Evolutionary conservation across 257 asterid species (phyloP).

Genomic region (Petunia axillaris): DNA sequence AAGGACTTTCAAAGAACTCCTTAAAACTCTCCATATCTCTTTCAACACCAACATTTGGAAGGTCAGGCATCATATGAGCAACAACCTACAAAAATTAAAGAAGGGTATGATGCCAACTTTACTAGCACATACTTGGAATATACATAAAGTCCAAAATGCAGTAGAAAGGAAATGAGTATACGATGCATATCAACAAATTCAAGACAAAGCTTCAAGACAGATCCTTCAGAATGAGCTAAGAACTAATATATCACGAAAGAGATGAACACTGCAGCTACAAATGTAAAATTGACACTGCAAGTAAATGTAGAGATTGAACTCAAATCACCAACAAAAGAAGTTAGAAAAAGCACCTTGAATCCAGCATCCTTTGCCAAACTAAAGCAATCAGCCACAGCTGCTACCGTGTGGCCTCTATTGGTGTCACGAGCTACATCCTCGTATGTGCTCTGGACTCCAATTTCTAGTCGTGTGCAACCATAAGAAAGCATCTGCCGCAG

Average conservation of each 20-base stretch:
- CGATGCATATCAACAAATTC: neutral
- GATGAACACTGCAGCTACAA: neutral
- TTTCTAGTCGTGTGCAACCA: conserved; percentile 96
- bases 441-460: conserved; percentile 98
- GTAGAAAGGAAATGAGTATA: neutral
- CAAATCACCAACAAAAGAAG: conserved; percentile 12
- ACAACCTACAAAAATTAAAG: conserved; percentile 63
- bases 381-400: conserved; percentile 99
- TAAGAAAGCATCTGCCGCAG: conserved; percentile 96
- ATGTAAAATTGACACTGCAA: conserved; percentile 4
- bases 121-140: neutral
- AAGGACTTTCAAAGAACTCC: conserved; percentile 96
- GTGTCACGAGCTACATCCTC: conserved; percentile 99
- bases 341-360: conserved; percentile 68
- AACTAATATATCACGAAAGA: neutral
- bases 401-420: conserved; percentile 97
- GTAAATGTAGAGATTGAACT: conserved; percentile 20
- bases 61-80: conserved; percentile 99
- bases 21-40: conserved; percentile 97
- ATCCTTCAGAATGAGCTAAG: conserved; percentile 8
- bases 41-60: conserved; percentile 98
- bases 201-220: conserved; percentile 6
- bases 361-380: conserved; percentile 99
- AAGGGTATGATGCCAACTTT: neutral
- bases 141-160: neutral